phyloP scores from a whole-genome alignment of 2,329 filamentous ascomycete genomes.

The Elsinoe ampelina region DNA sequence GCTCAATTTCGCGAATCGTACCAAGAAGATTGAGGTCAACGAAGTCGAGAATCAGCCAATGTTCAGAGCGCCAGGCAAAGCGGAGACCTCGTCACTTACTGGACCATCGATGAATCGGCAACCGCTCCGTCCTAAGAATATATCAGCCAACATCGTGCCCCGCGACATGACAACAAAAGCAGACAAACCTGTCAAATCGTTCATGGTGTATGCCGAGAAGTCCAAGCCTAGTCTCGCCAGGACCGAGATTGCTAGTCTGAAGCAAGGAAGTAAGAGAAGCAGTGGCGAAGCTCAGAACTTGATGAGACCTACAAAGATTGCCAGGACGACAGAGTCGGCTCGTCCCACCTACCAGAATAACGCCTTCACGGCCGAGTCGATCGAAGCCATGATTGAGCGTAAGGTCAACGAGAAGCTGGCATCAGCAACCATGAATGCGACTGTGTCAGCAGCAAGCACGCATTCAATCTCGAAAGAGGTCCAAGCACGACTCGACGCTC shows the following conservation, averaged over 20 bases:
- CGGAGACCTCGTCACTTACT: slow-evolving; percentile 28
- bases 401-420: slow-evolving; percentile 86
- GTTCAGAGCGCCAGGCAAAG: slow-evolving; percentile 41
- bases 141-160: slow-evolving; percentile 61
- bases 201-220: slow-evolving; percentile 78
- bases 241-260: slow-evolving; percentile 17
- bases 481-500: slow-evolving; percentile 67
- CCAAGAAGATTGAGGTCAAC: slow-evolving; percentile 90
- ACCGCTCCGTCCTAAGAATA: slow-evolving; percentile 66
- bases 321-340: slow-evolving; percentile 26
- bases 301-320: slow-evolving; percentile 33
- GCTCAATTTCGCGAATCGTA: slow-evolving; percentile 86
- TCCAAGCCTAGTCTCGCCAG: slow-evolving; percentile 35
- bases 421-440: slow-evolving; percentile 55
- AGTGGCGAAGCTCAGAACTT: slow-evolving; percentile 31
- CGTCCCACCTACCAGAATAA: slow-evolving; percentile 14
- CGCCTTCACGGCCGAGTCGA: slow-evolving; percentile 51
- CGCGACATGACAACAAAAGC: slow-evolving; percentile 42
- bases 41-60: slow-evolving; percentile 95
- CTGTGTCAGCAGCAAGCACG: slow-evolving; percentile 34
- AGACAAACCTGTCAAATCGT: slow-evolving; percentile 70
- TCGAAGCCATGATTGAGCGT: slow-evolving; percentile 85
- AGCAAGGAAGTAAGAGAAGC: slow-evolving; percentile 33
- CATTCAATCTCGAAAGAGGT: slow-evolving; percentile 62
- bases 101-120: slow-evolving; percentile 49